phyloP scores from a whole-genome alignment of 352 stramenopile genomes.

The Phytophthora nicotianae region DNA sequence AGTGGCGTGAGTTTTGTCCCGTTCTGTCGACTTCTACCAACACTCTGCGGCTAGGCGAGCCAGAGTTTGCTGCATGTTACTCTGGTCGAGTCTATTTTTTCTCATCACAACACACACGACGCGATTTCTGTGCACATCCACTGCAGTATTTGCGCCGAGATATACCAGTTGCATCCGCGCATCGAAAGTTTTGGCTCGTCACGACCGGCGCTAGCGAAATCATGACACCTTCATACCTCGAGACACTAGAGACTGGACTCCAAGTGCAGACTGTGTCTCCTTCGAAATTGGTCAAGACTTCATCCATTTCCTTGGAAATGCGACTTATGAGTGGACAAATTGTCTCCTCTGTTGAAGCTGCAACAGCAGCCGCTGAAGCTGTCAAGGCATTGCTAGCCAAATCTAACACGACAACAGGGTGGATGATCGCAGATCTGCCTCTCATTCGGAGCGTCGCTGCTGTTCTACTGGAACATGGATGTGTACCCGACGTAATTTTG shows the following conservation, averaged over 20 bases:
- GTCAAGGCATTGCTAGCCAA: constrained; percentile 25
- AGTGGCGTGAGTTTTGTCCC: constrained; percentile 70
- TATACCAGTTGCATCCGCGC: constrained; percentile 28
- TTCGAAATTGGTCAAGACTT: constrained; percentile 32
- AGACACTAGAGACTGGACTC: constrained; percentile 26
- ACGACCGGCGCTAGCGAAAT: constrained; percentile 22
- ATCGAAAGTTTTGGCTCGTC: constrained; percentile 50
- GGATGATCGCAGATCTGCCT: constrained; percentile 62
- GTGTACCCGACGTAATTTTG: constrained; percentile 60
- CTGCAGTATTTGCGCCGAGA: constrained; percentile 49
- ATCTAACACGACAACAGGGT: constrained; percentile 20
- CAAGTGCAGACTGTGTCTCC: constrained; percentile 32
- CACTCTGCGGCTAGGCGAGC: constrained; percentile 40
- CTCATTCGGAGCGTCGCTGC: constrained; percentile 40
- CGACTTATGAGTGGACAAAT: constrained; percentile 44
- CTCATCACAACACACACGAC: constrained; percentile 35
- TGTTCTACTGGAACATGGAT: constrained; percentile 45
- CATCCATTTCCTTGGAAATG: constrained; percentile 43
- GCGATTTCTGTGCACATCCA: constrained; percentile 48
- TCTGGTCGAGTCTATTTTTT: constrained; percentile 63
- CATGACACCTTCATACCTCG: constrained; percentile 22
- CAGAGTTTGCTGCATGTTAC: constrained; percentile 47
- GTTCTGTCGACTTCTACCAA: constrained; percentile 41
- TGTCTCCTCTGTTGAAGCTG: constrained; percentile 28
- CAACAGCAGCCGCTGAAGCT: constrained; percentile 28